phyloP scores from a whole-genome alignment of 306 rosid species.

The Vigna unguiculata region DNA sequence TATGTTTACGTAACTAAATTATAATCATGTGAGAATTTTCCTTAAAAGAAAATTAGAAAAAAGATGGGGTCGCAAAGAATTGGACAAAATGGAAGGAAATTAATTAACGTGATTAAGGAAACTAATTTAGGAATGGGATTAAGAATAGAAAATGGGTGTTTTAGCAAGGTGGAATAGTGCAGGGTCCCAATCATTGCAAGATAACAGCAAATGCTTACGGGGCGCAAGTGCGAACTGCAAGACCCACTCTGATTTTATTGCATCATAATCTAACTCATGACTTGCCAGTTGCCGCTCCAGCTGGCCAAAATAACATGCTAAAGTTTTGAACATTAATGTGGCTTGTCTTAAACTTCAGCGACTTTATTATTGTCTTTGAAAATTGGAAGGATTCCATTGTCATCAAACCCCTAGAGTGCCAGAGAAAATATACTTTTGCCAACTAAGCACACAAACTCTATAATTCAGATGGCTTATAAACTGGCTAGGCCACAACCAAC shows the following conservation, averaged over 20 bases:
- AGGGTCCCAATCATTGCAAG: neutral
- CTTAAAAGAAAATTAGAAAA: no score
- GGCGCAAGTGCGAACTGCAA: slow-evolving; percentile 10
- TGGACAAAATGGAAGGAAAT: neutral
- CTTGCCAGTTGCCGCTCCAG: slow-evolving; percentile 20
- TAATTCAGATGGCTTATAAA: slow-evolving; percentile 1
- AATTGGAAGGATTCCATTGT: slow-evolving; percentile 8
- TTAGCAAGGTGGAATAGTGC: neutral
- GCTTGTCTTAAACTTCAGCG: neutral
- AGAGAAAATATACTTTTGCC: slow-evolving; percentile 10
- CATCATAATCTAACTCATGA: neutral
- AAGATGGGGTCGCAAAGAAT: no score
- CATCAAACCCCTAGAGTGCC: neutral
- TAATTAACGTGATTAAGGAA: neutral
- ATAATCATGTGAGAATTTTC: no score
- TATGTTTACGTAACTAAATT: no score
- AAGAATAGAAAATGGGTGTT: neutral
- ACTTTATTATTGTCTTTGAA: neutral
- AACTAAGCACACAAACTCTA: neutral
- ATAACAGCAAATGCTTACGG: slow-evolving; percentile 30
- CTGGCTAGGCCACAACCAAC: slow-evolving; percentile 31
- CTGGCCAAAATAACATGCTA: neutral
- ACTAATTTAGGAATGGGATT: neutral
- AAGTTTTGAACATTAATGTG: neutral
- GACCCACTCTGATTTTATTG: slow-evolving; percentile 19